phyloP scores from a whole-genome alignment of 192 early-diverging fungal species.

The Tieghemiomyces parasiticus region DNA sequence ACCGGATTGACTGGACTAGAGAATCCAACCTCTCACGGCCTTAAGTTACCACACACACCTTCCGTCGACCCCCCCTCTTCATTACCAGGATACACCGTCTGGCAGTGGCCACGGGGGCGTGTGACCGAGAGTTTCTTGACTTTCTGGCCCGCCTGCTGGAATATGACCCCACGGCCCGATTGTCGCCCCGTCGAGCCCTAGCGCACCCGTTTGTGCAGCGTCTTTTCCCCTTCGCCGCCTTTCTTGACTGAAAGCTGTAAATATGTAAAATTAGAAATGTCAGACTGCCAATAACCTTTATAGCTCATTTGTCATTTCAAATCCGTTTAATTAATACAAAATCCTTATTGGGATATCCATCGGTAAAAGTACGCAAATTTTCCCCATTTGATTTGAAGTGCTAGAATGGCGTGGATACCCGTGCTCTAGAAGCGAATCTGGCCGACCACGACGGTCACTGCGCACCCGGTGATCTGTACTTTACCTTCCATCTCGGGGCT shows the following conservation, averaged over 20 bases:
- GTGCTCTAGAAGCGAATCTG: no score
- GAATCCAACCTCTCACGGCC: not conserved
- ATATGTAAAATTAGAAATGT: no score
- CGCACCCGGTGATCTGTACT: no score
- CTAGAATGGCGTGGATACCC: no score
- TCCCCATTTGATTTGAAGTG: no score
- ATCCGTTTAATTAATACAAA: no score
- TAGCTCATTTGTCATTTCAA: no score
- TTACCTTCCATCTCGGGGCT: no score
- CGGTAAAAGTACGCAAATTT: no score
- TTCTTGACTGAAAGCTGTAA: not conserved
- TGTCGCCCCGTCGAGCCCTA: not conserved
- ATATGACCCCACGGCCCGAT: not conserved
- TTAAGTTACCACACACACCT: not conserved
- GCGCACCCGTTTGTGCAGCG: not conserved
- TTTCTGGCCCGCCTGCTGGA: not conserved
- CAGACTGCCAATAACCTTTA: no score
- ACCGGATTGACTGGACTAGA: not conserved
- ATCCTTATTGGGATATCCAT: no score
- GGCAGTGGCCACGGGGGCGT: not conserved
- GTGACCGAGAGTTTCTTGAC: not conserved
- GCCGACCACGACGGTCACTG: no score
- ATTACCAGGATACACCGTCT: not conserved
- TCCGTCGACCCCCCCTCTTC: not conserved
- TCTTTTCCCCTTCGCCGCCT: not conserved